Percentiles rank a stretch among this genome's conserved stretches.
These are phyloP conservation scores for Meripilus lineatus DNA, from an alignment of 1,284 basidiomycete species.

Conservation along the genomic window DNA sequence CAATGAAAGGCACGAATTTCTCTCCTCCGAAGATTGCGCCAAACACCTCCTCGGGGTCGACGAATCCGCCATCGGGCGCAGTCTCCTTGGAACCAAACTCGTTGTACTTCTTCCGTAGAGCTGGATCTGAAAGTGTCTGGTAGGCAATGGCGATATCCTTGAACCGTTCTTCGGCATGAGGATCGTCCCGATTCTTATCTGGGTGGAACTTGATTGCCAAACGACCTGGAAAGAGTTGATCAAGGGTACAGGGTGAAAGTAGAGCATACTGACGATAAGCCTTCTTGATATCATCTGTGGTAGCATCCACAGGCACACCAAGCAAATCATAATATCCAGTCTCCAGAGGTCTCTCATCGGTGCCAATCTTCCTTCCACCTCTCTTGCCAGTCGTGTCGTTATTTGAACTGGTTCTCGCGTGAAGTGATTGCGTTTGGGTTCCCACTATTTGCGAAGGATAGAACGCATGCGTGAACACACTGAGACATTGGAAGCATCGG, in stretches of 20 bases:
- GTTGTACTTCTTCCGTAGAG: constrained; percentile 88
- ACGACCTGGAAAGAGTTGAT: constrained; percentile 60
- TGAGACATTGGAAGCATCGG: constrained; percentile 65
- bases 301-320: constrained; percentile 70
- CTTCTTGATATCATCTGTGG: constrained; percentile 89
- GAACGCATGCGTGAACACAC: constrained; percentile 55
- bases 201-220: constrained; percentile 92
- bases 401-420: constrained; percentile 18
- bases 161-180: constrained; percentile 86
- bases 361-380: constrained; percentile 70
- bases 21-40: constrained; percentile 91
- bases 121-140: constrained; percentile 84
- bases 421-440: constrained; percentile 3
- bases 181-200: constrained; percentile 93
- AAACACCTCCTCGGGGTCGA: constrained; percentile 88
- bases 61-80: constrained; percentile 69
- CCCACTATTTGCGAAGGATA: constrained; percentile 54
- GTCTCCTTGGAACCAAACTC: constrained; percentile 83
- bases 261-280: constrained; percentile 69
- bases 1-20: constrained; percentile 79
- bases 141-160: constrained; percentile 88
- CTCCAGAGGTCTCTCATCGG: constrained; percentile 86
- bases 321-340: constrained; percentile 87
- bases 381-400: constrained; percentile 30
- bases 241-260: background rate